Conservation (phyloP, 192 early-diverging fungal genomes). For the Cetraspora pellucida region DNA sequence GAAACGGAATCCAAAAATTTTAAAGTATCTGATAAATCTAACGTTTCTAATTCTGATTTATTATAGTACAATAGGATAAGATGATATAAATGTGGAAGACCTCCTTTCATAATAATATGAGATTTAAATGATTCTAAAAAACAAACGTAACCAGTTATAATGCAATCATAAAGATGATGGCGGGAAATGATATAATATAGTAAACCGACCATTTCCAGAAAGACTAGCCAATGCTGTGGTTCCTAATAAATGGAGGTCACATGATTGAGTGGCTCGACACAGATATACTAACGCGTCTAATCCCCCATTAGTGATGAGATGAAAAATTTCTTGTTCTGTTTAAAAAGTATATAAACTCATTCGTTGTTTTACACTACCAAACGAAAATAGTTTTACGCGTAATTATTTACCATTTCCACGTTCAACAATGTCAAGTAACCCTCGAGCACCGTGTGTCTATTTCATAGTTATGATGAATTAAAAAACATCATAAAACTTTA, state of each 20-base stretch:
- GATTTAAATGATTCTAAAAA: slow-evolving; percentile 51
- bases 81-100: slow-evolving; percentile 40
- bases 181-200: background rate
- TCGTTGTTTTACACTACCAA: background rate
- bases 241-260: slow-evolving; percentile 49
- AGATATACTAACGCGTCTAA: slow-evolving; percentile 58
- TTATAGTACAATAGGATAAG: slow-evolving; percentile 5
- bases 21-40: background rate
- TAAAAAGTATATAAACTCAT: background rate
- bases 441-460: slow-evolving; percentile 53
- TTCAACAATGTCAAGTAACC: slow-evolving; percentile 55
- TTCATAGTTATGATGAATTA: background rate
- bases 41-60: background rate
- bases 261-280: slow-evolving; percentile 42
- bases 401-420: slow-evolving; percentile 51
- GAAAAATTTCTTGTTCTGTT: slow-evolving; percentile 49
- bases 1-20: slow-evolving; percentile 22
- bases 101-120: slow-evolving; percentile 54
- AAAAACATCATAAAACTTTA: background rate
- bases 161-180: too few species aligned
- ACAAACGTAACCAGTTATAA: too few species aligned
- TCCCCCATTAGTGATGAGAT: slow-evolving; percentile 54
- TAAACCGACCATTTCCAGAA: slow-evolving; percentile 49
- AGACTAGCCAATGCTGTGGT: slow-evolving; percentile 53
- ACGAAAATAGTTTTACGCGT: background rate